Conservation (phyloP, 805 yeast genomes). For the Starmerella floris region DNA sequence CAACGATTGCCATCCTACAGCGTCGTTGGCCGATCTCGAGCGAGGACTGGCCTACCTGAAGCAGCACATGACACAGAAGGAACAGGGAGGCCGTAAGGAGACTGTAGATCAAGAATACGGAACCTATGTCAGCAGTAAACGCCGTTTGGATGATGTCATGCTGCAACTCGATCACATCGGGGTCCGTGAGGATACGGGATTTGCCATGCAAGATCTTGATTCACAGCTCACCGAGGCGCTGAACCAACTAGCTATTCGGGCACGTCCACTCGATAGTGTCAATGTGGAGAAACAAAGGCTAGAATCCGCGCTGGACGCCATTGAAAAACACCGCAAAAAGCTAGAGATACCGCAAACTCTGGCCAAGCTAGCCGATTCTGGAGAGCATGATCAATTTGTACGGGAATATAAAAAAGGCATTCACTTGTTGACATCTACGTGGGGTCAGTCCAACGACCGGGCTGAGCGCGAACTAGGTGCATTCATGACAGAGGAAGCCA, state of each 20-base stretch:
- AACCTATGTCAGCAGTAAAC: conserved; percentile 51
- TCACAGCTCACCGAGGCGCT: conserved; percentile 36
- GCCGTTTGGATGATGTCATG: conserved; percentile 48
- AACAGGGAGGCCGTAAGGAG: conserved; percentile 32
- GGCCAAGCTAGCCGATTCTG: conserved; percentile 31
- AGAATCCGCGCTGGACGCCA: conserved; percentile 36
- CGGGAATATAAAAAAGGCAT: conserved; percentile 45
- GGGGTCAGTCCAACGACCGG: conserved; percentile 11
- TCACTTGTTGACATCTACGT: conserved; percentile 20
- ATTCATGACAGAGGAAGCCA: conserved; percentile 46
- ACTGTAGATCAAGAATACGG: conserved; percentile 49
- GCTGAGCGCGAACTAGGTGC: conserved; percentile 30
- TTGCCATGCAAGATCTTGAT: conserved; percentile 29
- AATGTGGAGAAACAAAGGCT: conserved; percentile 38
- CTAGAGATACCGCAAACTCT: conserved; percentile 47
- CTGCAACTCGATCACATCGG: conserved; percentile 36
- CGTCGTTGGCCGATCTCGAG: conserved; percentile 39
- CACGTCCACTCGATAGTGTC: conserved; percentile 47
- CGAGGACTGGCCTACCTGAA: conserved; percentile 39
- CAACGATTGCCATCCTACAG: conserved; percentile 42
- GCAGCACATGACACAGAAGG: conserved; percentile 36
- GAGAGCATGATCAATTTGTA: conserved; percentile 46
- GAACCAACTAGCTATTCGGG: conserved; percentile 38
- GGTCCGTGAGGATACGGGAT: conserved; percentile 23
- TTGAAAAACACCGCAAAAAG: conserved; percentile 40